Conservation (phyloP, 805 yeast genomes). For the Huiozyma sinensis region DNA sequence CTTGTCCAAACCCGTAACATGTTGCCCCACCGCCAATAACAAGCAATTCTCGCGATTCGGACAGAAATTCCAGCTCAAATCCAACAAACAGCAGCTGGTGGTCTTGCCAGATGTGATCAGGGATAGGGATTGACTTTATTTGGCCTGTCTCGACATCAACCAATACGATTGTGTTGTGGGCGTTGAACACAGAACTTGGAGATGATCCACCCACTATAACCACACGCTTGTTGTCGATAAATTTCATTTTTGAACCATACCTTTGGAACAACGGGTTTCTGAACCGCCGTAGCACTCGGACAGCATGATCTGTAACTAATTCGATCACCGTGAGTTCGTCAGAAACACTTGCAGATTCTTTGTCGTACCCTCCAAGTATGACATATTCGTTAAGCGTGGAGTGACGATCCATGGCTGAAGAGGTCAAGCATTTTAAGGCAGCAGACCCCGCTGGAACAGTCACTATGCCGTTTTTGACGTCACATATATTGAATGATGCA, state of each 20-base stretch:
- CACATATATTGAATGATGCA: constrained; percentile 13
- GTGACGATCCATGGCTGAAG: constrained; percentile 16
- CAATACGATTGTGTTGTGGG: constrained; percentile 29
- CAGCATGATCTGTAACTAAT: constrained; percentile 4
- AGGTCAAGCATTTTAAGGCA: constrained; percentile 1
- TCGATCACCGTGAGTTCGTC: constrained; percentile 26
- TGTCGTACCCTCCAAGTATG: constrained; percentile 17
- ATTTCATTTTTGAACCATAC: constrained; percentile 37
- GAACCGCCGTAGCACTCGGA: constrained; percentile 13
- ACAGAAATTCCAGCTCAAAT: constrained; percentile 30
- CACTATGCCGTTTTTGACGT: constrained; percentile 5
- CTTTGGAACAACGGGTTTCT: constrained; percentile 31
- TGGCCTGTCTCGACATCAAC: constrained; percentile 17
- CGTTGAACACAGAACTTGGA: constrained; percentile 26
- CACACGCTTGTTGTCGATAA: constrained; percentile 27
- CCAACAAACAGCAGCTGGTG: constrained; percentile 40
- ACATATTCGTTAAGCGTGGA: constrained; percentile 7
- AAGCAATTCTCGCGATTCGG: constrained; percentile 9
- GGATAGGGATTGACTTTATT: constrained; percentile 23
- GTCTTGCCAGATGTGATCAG: constrained; percentile 29
- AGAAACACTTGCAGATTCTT: constrained; percentile 21
- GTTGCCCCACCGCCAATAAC: constrained; percentile 66
- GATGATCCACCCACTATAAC: constrained; percentile 52
- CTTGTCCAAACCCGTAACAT: constrained; percentile 70
- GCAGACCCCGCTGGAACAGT: constrained; percentile 8